Percentiles rank a stretch among this genome's conserved stretches.
phyloP scores from a whole-genome alignment of 2,329 filamentous ascomycete species.

The Dryadomyces sulphureus region DNA sequence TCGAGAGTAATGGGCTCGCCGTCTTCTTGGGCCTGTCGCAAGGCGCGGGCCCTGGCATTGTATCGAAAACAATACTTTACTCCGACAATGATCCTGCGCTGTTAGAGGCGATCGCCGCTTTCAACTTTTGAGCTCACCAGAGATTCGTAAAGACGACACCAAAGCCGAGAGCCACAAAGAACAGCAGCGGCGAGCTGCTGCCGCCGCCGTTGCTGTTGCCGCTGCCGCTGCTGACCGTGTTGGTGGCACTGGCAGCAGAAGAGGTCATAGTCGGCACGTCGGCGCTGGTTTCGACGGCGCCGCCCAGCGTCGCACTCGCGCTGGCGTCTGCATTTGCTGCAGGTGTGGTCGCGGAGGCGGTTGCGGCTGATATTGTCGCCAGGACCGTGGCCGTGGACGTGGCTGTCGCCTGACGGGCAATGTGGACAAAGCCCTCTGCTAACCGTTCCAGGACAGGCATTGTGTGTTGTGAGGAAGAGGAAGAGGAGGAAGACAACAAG shows the following conservation, averaged over 20 bases:
- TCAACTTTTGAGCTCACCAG: conserved; percentile 75
- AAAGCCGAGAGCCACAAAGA: conserved; percentile 55
- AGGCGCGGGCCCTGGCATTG: conserved; percentile 78
- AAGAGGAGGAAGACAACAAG: background rate
- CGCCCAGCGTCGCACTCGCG: background rate
- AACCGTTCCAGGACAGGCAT: conserved; percentile 16
- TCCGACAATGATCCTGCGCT: conserved; percentile 93
- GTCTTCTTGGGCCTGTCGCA: conserved; percentile 61
- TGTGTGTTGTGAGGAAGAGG: background rate
- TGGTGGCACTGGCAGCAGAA: background rate
- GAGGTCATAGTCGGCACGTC: background rate
- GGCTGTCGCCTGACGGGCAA: conserved; percentile 14
- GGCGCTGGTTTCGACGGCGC: background rate
- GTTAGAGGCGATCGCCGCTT: too few relatives aligned
- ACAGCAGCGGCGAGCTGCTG: conserved; percentile 27
- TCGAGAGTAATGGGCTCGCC: conserved; percentile 81
- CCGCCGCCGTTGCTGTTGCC: background rate
- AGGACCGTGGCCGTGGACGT: background rate
- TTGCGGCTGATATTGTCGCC: background rate
- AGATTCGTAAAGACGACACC: conserved; percentile 97
- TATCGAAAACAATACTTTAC: conserved; percentile 99
- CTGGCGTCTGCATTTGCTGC: background rate
- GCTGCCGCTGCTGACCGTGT: background rate
- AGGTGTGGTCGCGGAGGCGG: background rate
- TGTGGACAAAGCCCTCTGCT: conserved; percentile 14